A percentile compares a stretch with the other conserved stretches of the same genome.
Conservation (phyloP, 345 rosid genomes). For the Salix caprea region DNA sequence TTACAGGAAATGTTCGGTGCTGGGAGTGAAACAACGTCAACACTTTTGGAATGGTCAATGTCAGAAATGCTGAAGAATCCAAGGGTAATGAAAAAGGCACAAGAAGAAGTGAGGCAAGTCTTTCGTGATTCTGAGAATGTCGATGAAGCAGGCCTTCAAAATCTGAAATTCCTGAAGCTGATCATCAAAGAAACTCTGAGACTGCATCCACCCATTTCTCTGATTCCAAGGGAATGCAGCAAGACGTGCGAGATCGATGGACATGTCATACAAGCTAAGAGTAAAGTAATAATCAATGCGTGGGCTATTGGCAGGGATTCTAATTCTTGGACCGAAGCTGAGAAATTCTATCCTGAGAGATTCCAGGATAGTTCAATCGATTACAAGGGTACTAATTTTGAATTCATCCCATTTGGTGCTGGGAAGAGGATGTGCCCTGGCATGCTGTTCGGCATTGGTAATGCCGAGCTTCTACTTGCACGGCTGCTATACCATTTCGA, state of each 20-base stretch:
- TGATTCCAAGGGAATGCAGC: conserved; percentile 15
- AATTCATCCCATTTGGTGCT: conserved; percentile 3
- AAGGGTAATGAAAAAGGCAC: conserved; percentile 2
- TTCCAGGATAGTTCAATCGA: neutral
- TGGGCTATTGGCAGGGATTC: conserved; percentile 9
- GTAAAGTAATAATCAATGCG: conserved; percentile 1
- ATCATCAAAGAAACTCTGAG: conserved; percentile 6
- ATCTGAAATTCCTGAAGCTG: neutral
- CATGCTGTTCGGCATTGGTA: neutral
- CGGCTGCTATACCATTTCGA: neutral
- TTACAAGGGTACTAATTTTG: neutral
- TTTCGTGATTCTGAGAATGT: neutral
- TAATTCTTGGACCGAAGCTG: neutral
- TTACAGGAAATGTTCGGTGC: conserved; percentile 2
- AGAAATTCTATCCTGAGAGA: conserved; percentile 8
- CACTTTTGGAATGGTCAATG: conserved; percentile 9
- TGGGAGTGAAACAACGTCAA: neutral
- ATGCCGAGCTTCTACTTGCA: neutral
- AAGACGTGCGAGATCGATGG: conserved; percentile 3
- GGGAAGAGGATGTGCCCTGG: conserved; percentile 1
- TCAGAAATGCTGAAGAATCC: conserved; percentile 1
- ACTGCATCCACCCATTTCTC: conserved; percentile 2
- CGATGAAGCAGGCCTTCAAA: conserved; percentile 1
- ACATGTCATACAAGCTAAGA: neutral
- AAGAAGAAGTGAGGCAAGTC: conserved; percentile 3